phyloP scores from a whole-genome alignment of 768 basidiomycete species.

The Mycena rebaudengoi region DNA sequence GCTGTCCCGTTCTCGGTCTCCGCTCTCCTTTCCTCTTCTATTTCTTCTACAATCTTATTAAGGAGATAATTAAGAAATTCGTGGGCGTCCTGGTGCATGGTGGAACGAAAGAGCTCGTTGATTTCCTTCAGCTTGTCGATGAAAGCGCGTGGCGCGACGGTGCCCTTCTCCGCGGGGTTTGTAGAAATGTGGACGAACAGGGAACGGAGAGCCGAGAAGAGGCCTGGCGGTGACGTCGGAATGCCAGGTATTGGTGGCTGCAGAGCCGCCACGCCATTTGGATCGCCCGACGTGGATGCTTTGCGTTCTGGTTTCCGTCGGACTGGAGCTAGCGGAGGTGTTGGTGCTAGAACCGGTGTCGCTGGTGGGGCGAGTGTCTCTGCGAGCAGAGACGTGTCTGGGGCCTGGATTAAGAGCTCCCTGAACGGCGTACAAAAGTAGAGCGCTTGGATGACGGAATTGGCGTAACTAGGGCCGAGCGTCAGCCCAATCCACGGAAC shows the following conservation, averaged over 20 bases:
- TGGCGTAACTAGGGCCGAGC: conserved; percentile 79
- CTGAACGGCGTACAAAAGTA: conserved; percentile 96
- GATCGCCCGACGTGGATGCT: conserved; percentile 35
- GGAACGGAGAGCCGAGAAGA: conserved; percentile 94
- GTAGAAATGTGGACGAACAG: conserved; percentile 85
- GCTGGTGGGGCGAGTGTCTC: conserved; percentile 36
- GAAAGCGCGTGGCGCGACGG: conserved; percentile 89
- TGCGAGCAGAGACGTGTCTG: conserved; percentile 58
- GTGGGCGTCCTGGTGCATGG: conserved; percentile 98
- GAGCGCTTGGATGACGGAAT: conserved; percentile 96
- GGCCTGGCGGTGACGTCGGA: conserved; percentile 70
- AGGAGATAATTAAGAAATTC: conserved; percentile 96
- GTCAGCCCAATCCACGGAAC: conserved; percentile 26
- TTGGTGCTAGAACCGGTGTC: conserved; percentile 37
- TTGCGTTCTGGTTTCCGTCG: conserved; percentile 71
- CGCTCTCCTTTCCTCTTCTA: conserved; percentile 74
- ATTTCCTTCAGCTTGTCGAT: conserved; percentile 93
- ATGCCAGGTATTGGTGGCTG: conserved; percentile 40
- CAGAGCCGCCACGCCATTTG: conserved; percentile 24
- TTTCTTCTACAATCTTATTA: conserved; percentile 93
- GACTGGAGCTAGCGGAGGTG: conserved; percentile 46
- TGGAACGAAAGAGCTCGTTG: conserved; percentile 90
- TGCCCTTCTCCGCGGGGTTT: conserved; percentile 82
- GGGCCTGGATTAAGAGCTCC: conserved; percentile 81
- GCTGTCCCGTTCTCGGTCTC: conserved; percentile 38